Conservation (phyloP, 768 basidiomycete genomes). For the Rhizopogon vinicolor region DNA sequence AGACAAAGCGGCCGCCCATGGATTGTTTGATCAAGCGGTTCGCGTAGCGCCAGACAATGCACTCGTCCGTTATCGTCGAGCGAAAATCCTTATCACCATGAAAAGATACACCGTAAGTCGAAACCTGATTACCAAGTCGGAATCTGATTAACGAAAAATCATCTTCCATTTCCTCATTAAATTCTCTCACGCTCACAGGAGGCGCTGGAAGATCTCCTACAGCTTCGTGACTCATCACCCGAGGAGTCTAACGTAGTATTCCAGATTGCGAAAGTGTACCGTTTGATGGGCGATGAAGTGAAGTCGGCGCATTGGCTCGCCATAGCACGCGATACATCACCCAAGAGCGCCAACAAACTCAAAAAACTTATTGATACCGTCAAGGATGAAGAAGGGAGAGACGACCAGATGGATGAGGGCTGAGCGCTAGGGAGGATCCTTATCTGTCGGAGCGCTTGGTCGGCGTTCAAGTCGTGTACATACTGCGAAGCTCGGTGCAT, state of each 20-base stretch:
- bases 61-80: constrained; percentile 90
- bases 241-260: constrained; percentile 97
- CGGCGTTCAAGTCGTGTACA: not conserved
- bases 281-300: constrained; percentile 69
- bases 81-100: constrained; percentile 84
- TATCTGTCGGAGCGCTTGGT: not conserved
- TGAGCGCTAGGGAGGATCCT: constrained; percentile 21
- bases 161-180: constrained; percentile 11
- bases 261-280: constrained; percentile 90
- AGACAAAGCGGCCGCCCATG: constrained; percentile 69
- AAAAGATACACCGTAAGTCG: constrained; percentile 74
- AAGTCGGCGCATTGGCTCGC: constrained; percentile 85
- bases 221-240: constrained; percentile 76
- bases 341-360: constrained; percentile 82
- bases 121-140: constrained; percentile 18
- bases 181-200: constrained; percentile 43
- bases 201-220: constrained; percentile 78
- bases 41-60: constrained; percentile 81
- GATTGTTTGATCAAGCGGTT: constrained; percentile 79
- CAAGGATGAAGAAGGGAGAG: constrained; percentile 52
- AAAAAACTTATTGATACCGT: constrained; percentile 71
- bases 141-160: constrained; percentile 2
- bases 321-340: constrained; percentile 89
- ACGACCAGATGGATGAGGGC: constrained; percentile 75
- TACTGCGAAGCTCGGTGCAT: not conserved